phyloP scores from a whole-genome alignment of 495 filamentous ascomycete genomes.

The Penicillium cinerascens region DNA sequence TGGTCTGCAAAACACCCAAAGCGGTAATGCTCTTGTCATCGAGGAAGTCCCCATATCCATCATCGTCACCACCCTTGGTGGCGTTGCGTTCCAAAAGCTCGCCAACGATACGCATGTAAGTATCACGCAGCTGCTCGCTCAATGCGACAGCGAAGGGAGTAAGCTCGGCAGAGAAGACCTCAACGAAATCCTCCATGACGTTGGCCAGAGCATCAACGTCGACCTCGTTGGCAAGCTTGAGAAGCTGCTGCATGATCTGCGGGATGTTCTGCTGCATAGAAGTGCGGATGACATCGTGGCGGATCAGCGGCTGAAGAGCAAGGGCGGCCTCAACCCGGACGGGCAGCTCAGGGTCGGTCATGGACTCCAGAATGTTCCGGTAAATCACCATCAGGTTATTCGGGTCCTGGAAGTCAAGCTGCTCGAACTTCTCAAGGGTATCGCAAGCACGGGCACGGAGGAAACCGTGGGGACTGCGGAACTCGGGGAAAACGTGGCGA shows the following conservation, averaged over 20 bases:
- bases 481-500: constrained; percentile 96
- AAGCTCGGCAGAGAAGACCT: constrained; percentile 92
- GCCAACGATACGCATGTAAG: constrained; percentile 88
- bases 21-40: constrained; percentile 99
- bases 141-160: constrained; percentile 98
- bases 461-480: constrained; percentile 88
- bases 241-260: constrained; percentile 98
- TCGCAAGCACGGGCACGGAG: constrained; percentile 94
- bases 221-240: constrained; percentile 94
- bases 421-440: constrained; percentile 94
- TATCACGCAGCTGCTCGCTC: constrained; percentile 93
- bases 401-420: constrained; percentile 90
- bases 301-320: constrained; percentile 89
- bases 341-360: constrained; percentile 87
- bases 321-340: constrained; percentile 94
- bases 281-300: constrained; percentile 87
- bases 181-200: constrained; percentile 99
- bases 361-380: constrained; percentile 92
- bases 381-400: constrained; percentile 95
- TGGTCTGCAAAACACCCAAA: constrained; percentile 93
- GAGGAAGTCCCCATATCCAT: constrained; percentile 80
- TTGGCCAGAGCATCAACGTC: constrained; percentile 94
- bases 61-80: constrained; percentile 66
- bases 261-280: constrained; percentile 98
- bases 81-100: constrained; percentile 83